phyloP scores from a whole-genome alignment of 2,329 filamentous ascomycete species.

The Diaporthe humulicola region DNA sequence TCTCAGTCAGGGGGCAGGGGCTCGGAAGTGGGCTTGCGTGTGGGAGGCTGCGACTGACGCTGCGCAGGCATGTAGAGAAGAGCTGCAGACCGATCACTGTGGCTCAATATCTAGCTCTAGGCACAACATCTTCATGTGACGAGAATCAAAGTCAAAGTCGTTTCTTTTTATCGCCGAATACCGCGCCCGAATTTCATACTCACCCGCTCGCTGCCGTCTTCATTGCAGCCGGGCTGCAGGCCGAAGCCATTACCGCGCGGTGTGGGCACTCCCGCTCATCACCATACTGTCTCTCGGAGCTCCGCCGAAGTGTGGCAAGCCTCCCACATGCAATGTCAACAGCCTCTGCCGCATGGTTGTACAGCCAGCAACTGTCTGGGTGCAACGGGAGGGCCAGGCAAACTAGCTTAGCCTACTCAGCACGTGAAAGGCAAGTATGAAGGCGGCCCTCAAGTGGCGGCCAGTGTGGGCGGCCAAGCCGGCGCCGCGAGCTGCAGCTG shows the following conservation, averaged over 20 bases:
- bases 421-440: background rate
- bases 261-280: background rate
- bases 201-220: background rate
- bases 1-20: constrained; percentile 9
- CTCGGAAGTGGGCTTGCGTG: background rate
- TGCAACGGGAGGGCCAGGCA: background rate
- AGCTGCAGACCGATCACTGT: constrained; percentile 2
- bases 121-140: background rate
- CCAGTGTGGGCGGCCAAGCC: background rate
- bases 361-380: background rate
- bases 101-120: background rate
- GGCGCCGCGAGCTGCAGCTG: constrained; percentile 5
- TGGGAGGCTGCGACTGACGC: background rate
- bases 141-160: background rate
- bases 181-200: background rate
- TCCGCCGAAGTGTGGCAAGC: constrained; percentile 1
- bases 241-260: background rate
- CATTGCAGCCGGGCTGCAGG: background rate
- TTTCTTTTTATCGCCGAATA: background rate
- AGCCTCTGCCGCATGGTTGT: background rate
- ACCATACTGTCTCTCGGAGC: background rate
- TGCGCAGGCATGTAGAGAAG: background rate
- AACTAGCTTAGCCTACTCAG: background rate
- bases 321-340: constrained; percentile 10
- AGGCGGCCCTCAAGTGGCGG: background rate